Conservation (phyloP, 352 stramenopile species). For the Phytophthora sp. region DNA sequence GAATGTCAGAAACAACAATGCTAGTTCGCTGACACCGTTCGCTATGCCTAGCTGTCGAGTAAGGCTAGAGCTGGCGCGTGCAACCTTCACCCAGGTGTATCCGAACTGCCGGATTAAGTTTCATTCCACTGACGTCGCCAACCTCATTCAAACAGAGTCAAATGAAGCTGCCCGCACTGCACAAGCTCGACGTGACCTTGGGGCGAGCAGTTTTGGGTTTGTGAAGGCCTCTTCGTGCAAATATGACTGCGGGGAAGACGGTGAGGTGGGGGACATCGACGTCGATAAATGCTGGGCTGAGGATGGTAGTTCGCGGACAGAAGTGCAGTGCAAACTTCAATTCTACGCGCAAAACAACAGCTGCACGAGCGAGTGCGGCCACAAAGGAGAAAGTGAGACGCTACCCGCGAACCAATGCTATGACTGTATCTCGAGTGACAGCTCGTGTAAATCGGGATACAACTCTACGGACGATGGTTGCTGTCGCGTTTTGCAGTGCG, state of each 20-base stretch:
- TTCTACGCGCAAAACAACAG: constrained; percentile 29
- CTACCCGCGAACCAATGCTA: constrained; percentile 24
- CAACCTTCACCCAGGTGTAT: constrained; percentile 29
- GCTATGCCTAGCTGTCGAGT: constrained; percentile 14
- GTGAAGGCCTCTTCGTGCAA: constrained; percentile 18
- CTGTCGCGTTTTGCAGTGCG: constrained; percentile 20
- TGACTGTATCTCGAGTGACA: constrained; percentile 16
- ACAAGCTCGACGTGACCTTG: constrained; percentile 7
- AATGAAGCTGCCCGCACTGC: background rate
- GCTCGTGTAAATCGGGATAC: constrained; percentile 16
- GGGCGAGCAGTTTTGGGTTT: constrained; percentile 22
- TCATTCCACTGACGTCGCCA: constrained; percentile 23
- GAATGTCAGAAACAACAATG: background rate
- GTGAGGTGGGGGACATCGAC: constrained; percentile 9
- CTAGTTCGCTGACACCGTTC: no score
- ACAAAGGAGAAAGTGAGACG: constrained; percentile 11
- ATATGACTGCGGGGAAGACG: constrained; percentile 21
- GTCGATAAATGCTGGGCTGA: constrained; percentile 34
- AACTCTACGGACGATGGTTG: constrained; percentile 25
- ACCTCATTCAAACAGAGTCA: constrained; percentile 20
- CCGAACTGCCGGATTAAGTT: constrained; percentile 25
- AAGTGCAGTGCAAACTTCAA: constrained; percentile 22
- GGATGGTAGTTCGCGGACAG: background rate
- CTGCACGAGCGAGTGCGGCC: constrained; percentile 24
- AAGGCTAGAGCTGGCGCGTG: constrained; percentile 11